A percentile compares a stretch with the other conserved stretches of the same genome.
phyloP scores from a whole-genome alignment of 306 rosid genomes.

The Datisca glomerata region DNA sequence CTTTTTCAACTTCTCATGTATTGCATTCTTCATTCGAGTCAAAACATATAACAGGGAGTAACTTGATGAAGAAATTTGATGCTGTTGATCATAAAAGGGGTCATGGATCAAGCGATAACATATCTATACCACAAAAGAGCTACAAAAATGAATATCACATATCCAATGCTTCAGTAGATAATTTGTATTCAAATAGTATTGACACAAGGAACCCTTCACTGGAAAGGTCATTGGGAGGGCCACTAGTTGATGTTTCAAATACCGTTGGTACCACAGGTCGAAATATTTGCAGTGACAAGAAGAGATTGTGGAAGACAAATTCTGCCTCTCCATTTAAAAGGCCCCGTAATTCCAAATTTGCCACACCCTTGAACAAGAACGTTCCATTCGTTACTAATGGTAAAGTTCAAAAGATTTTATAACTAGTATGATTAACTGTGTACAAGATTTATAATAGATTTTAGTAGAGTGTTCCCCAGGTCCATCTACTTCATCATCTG shows the following conservation, averaged over 20 bases:
- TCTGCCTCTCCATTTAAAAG: slow-evolving; percentile 64
- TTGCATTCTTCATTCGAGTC: slow-evolving; percentile 25
- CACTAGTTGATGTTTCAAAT: slow-evolving; percentile 59
- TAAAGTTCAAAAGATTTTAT: slow-evolving; percentile 21
- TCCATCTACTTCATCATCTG: slow-evolving; percentile 36
- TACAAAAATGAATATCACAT: slow-evolving; percentile 10
- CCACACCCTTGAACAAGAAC: slow-evolving; percentile 34
- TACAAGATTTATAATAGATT: slow-evolving; percentile 18
- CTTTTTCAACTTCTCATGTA: slow-evolving; percentile 29
- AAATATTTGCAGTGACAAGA: slow-evolving; percentile 28
- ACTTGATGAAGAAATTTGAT: slow-evolving; percentile 56
- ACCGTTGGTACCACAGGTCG: slow-evolving; percentile 22
- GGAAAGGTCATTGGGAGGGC: slow-evolving; percentile 25
- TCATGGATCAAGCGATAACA: slow-evolving; percentile 17
- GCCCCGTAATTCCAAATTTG: slow-evolving; percentile 52
- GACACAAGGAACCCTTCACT: slow-evolving; percentile 23
- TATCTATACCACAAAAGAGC: slow-evolving; percentile 23
- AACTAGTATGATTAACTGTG: slow-evolving; percentile 10
- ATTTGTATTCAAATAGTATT: slow-evolving; percentile 21
- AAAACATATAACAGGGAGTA: slow-evolving; percentile 30
- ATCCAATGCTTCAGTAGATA: slow-evolving; percentile 8
- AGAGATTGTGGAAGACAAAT: slow-evolving; percentile 40
- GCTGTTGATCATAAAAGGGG: slow-evolving; percentile 37
- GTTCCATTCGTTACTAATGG: slow-evolving; percentile 29
- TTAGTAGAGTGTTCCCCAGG: slow-evolving; percentile 51